Percentiles rank a stretch among this genome's conserved stretches.
phyloP scores from a whole-genome alignment of 495 filamentous ascomycete genomes.

The Hypomontagnella submonticulosa region DNA sequence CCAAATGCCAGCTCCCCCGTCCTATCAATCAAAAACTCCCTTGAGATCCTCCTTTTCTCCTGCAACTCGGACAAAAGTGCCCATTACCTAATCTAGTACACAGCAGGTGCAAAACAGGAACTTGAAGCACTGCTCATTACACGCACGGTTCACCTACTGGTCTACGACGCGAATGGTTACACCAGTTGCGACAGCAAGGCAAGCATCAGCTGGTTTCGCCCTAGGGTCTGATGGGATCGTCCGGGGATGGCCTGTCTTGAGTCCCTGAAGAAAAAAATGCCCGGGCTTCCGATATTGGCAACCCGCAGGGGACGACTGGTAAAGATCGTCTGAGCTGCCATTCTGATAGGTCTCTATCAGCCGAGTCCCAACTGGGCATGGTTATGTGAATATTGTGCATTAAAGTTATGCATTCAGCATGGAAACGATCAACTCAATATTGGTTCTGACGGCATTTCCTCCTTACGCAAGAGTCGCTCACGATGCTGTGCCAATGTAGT shows the following conservation, averaged over 20 bases:
- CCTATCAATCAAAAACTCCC: constrained; percentile 29
- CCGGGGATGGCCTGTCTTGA: constrained; percentile 41
- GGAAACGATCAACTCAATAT: constrained; percentile 29
- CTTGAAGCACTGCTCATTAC: constrained; percentile 33
- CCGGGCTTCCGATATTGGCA: constrained; percentile 43
- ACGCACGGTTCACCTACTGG: constrained; percentile 27
- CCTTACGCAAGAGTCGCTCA: constrained; percentile 13
- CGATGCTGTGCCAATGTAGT: constrained; percentile 32
- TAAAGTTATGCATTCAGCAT: constrained; percentile 40
- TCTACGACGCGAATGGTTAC: constrained; percentile 40
- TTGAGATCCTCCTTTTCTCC: constrained; percentile 26
- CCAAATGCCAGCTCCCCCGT: constrained; percentile 32
- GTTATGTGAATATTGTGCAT: constrained; percentile 32
- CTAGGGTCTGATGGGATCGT: constrained; percentile 41
- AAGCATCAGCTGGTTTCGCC: constrained; percentile 47
- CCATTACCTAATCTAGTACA: constrained; percentile 26
- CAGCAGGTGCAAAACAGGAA: constrained; percentile 13
- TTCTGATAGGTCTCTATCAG: constrained; percentile 44
- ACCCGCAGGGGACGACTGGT: constrained; percentile 35
- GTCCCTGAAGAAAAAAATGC: constrained; percentile 33
- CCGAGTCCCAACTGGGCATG: constrained; percentile 33
- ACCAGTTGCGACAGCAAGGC: constrained; percentile 45
- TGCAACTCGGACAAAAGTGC: constrained; percentile 9
- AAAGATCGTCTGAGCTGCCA: constrained; percentile 41
- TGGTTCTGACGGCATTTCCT: constrained; percentile 8